Evolutionary conservation across 495 filamentous ascomycete species (phyloP), one percentile per base, ranked within the genome.

Genomic region (Amniculicola lignicola): DNA sequence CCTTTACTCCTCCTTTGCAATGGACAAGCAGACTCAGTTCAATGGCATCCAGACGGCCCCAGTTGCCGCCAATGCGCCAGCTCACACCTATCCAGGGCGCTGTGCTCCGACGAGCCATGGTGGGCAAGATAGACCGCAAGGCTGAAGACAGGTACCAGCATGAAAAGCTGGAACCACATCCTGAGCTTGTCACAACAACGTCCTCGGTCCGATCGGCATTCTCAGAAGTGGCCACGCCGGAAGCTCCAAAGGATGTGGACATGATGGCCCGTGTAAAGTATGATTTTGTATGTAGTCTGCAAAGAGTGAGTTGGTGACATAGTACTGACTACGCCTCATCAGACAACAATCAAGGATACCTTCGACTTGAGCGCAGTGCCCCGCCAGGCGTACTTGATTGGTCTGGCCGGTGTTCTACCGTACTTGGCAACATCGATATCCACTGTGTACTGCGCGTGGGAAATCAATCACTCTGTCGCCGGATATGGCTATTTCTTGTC

Each of bases 291-390:
- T 23, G 85, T 39, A 29, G 44, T 18, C 16, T 24, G 16, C 18
- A 35, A 7, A 7, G 7, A n/a, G 7, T 35, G 7, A 7, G n/a
- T n/a, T 35, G 7, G 7, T 35, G 7, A n/a, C 29, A n/a, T n/a
- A 7, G 7, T 35, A n/a, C n/a, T 7, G 29, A 2, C 24, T 14
- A 21, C 21, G 2, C 16, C 10, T 10, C 15, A 15, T 59, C 39
- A 96, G 91, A 74, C 82, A 75, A 83, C 80, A 1, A 82, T 97
- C 72, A 85, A 85, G 65, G 88, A 93, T n/a, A 93, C 91, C 10
- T 95, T 98, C 72, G 81, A 80, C 42, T 74, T 98, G 22, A 63
- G 72, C 22, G 77, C 75, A 2, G 92, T 97, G 19, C 93, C 93
- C 27, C 81, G 77, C 68, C 85, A 96, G 66, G 82, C 90, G 36